Base-by-base conservation (phyloP, 1,139 yeast species). In the Nakaseomyces kungkrabaensis region DNA sequence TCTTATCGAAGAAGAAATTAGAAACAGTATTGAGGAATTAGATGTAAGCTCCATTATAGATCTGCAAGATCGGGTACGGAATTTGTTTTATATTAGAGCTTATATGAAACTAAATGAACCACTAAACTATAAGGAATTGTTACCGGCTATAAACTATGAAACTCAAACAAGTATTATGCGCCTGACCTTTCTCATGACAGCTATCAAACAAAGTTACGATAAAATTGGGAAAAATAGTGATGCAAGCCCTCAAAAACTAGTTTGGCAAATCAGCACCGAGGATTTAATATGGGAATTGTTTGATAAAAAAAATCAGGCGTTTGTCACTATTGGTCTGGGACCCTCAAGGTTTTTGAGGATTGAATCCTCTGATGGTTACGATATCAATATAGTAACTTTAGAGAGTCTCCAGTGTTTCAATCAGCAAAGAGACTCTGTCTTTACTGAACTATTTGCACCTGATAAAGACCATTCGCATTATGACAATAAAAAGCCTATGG, bases 271-370 rank as follows among this genome's bases (percentile, higher is more conserved):
- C 31, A 72, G 79, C 9, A 80, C 92, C 0, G 90, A 84, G 58
- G 84, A 83, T 58, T 70, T 87, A 17, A 77, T 82, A 43, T 77
- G 89, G 79, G 90, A 85, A 59, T 68, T 88, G 43, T 71, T 83
- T 50, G 82, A 77, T 50, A 79, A 76, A 10, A 64, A 73, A 1
- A 69, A 83, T 17, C 69, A 69, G 41, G 89, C 92, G 3, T 78
- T 88, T 56, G 68, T 85, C 47, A 89, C 84, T 54, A 70, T 88
- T 55, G 85, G 85, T 0, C 62, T 88, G 43, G 85, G 87, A 0
- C 72, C 76, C 32, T 78, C 87, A 1, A 69, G 72, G 11, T 86
- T 78, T 63, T 71, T 74, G 49, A 69, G 96, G 53, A 67, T 81
- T 1, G 77, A 77, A 48, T 72, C 81, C 34, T 68, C 76, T 1